Conservation (phyloP, 495 filamentous ascomycete species). For the Penicillium diatomitis region DNA sequence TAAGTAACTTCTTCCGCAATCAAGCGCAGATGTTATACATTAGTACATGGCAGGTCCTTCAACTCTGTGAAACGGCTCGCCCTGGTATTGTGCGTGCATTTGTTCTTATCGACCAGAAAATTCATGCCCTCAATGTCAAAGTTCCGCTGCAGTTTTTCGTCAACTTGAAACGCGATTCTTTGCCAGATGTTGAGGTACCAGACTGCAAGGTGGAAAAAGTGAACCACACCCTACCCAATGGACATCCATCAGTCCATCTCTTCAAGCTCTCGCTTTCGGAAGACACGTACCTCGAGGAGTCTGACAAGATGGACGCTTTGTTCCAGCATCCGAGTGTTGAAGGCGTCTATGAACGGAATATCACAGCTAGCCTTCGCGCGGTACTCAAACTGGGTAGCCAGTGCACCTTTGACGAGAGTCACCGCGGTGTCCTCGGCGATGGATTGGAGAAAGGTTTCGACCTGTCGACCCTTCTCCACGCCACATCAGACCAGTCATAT, state of each 20-base stretch:
- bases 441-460: conserved; percentile 93
- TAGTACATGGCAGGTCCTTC: conserved; percentile 90
- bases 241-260: conserved; percentile 84
- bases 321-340: conserved; percentile 93
- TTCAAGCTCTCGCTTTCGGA: conserved; percentile 90
- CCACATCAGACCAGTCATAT: conserved; percentile 60
- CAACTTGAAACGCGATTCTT: conserved; percentile 75
- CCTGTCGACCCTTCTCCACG: conserved; percentile 61
- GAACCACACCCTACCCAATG: conserved; percentile 85
- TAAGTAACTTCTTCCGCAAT: conserved; percentile 82
- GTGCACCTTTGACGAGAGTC: conserved; percentile 91
- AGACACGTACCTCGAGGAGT: conserved; percentile 73
- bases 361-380: conserved; percentile 75
- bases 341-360: conserved; percentile 89
- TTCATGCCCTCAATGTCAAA: conserved; percentile 79
- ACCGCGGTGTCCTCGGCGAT: conserved; percentile 83
- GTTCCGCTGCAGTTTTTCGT: conserved; percentile 85
- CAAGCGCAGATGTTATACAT: conserved; percentile 83
- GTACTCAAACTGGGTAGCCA: conserved; percentile 80
- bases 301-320: conserved; percentile 68
- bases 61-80: conserved; percentile 67
- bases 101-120: conserved; percentile 85
- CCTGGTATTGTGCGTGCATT: conserved; percentile 84
- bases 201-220: conserved; percentile 87
- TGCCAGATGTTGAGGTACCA: conserved; percentile 83